A percentile compares a stretch with the other conserved stretches of the same genome.
Conservation (phyloP, 768 basidiomycete species). For the Cyathus striatus region DNA sequence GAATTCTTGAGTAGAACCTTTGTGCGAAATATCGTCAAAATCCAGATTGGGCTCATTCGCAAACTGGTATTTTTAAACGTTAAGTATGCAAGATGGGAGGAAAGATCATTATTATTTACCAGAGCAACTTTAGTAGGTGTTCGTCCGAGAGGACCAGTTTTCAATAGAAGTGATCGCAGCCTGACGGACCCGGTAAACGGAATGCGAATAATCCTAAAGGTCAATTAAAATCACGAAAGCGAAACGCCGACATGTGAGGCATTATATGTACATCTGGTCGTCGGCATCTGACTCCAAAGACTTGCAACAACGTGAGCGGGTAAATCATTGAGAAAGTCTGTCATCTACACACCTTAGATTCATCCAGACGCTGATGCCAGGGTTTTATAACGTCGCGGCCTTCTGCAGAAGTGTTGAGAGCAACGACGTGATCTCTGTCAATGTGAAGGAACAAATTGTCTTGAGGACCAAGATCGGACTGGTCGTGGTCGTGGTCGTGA, state of each 20-base stretch:
- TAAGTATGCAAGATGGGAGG: background rate
- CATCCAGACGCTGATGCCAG: slow-evolving; percentile 75
- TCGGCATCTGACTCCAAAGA: slow-evolving; percentile 87
- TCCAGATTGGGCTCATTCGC: slow-evolving; percentile 76
- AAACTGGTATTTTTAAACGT: slow-evolving; percentile 41
- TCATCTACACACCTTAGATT: slow-evolving; percentile 48
- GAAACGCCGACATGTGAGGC: background rate
- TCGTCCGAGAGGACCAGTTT: slow-evolving; percentile 75
- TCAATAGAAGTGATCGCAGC: slow-evolving; percentile 75
- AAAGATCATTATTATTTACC: slow-evolving; percentile 32
- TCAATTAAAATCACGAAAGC: slow-evolving; percentile 5
- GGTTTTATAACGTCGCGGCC: slow-evolving; percentile 74
- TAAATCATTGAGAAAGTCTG: background rate
- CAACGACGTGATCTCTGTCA: slow-evolving; percentile 75
- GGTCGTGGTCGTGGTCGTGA: slow-evolving; percentile 53
- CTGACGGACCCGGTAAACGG: slow-evolving; percentile 89
- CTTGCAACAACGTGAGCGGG: slow-evolving; percentile 29
- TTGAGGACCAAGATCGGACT: slow-evolving; percentile 49
- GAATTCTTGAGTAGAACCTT: slow-evolving; percentile 67
- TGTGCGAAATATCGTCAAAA: slow-evolving; percentile 67
- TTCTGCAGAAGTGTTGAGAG: slow-evolving; percentile 58
- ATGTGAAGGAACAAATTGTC: slow-evolving; percentile 75
- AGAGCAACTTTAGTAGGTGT: slow-evolving; percentile 70
- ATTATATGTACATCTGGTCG: slow-evolving; percentile 73
- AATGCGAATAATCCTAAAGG: slow-evolving; percentile 68